phyloP scores from a whole-genome alignment of 306 rosid species.

The Myrica gale region DNA sequence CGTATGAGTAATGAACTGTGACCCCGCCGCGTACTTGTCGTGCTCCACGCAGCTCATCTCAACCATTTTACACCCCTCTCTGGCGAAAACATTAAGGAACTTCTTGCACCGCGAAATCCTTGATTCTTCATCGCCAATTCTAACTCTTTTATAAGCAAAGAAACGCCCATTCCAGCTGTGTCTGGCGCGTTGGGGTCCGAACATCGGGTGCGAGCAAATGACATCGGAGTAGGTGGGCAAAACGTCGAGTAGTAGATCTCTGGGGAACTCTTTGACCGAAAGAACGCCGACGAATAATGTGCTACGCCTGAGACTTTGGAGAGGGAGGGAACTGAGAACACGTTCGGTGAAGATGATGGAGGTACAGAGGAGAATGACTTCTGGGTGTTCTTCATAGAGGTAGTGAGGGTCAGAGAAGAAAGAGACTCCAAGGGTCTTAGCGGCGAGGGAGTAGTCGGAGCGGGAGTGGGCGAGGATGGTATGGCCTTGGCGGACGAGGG shows the following conservation, averaged over 20 bases:
- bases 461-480: constrained; percentile 71
- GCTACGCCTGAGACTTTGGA: constrained; percentile 61
- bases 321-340: constrained; percentile 59
- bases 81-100: constrained; percentile 50
- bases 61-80: constrained; percentile 80
- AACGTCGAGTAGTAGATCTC: constrained; percentile 38
- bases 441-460: constrained; percentile 46
- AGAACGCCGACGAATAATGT: constrained; percentile 74
- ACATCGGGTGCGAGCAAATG: constrained; percentile 80
- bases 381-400: constrained; percentile 82
- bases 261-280: constrained; percentile 77
- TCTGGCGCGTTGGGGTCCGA: constrained; percentile 68
- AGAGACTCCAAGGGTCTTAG: constrained; percentile 45
- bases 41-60: constrained; percentile 73
- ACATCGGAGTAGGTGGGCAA: constrained; percentile 61
- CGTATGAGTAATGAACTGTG: constrained; percentile 81
- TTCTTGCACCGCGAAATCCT: constrained; percentile 49
- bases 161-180: constrained; percentile 51
- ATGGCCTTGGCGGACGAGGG: constrained; percentile 70
- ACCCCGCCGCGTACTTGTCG: constrained; percentile 57
- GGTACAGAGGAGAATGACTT: constrained; percentile 64
- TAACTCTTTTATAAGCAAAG: constrained; percentile 61
- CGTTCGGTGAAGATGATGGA: constrained; percentile 60
- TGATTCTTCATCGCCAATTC: constrained; percentile 50
- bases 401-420: constrained; percentile 61